phyloP scores from a whole-genome alignment of 75 land plant species.

The Sequoia sempervirens region DNA sequence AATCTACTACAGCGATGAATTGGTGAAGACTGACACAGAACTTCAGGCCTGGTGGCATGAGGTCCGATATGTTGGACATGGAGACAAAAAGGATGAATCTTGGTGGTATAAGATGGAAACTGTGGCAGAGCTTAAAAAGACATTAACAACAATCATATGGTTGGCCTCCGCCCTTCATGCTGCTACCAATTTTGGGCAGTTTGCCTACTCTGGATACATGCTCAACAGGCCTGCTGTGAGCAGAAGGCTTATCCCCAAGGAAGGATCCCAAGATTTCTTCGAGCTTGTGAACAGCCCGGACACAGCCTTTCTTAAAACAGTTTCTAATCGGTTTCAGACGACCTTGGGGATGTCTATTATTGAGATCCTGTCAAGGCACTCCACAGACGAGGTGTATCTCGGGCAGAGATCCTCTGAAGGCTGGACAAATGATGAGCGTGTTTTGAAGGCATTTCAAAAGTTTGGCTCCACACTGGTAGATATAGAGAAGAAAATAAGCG shows the following conservation, averaged over 20 bases:
- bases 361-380: conserved; percentile 24
- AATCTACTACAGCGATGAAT: conserved; percentile 41
- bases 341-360: conserved; percentile 39
- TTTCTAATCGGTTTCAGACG: conserved; percentile 17
- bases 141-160: conserved; percentile 52
- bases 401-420: conserved; percentile 38
- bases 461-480: conserved; percentile 26
- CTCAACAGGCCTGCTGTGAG: conserved; percentile 39
- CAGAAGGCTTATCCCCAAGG: conserved; percentile 24
- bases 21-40: conserved; percentile 38
- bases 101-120: conserved; percentile 30
- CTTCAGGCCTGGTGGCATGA: conserved; percentile 61
- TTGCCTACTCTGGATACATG: conserved; percentile 38
- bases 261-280: conserved; percentile 16
- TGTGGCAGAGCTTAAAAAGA: conserved; percentile 25
- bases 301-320: conserved; percentile 5
- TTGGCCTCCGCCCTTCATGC: conserved; percentile 52
- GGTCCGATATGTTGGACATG: conserved; percentile 27
- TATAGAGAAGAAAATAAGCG: conserved; percentile 35
- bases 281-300: conserved; percentile 27
- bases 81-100: conserved; percentile 26
- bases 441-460: conserved; percentile 15
- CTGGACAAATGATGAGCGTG: conserved; percentile 44
- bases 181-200: conserved; percentile 64
- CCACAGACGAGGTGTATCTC: conserved; percentile 51